phyloP scores from a whole-genome alignment of 176 grass and related monocot species.

The Cocos nucifera region DNA sequence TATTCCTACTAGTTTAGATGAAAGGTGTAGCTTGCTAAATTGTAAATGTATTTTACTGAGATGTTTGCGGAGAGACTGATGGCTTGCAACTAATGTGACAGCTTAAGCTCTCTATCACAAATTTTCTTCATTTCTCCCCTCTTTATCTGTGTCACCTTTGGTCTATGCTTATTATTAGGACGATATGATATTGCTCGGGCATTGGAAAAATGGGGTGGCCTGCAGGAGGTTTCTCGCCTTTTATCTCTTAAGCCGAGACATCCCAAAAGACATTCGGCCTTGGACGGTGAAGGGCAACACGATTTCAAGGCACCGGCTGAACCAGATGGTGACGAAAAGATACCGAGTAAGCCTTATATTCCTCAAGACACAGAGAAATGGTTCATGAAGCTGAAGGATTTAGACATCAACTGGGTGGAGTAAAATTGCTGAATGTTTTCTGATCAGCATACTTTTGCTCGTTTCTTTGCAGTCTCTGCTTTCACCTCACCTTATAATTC shows the following conservation, averaged over 20 bases:
- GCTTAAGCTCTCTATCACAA: too few relatives aligned
- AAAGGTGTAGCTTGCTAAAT: too few relatives aligned
- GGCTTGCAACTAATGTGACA: too few relatives aligned
- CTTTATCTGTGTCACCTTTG: not conserved
- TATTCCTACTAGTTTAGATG: too few relatives aligned
- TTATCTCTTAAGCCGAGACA: constrained; percentile 56
- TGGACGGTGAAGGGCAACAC: constrained; percentile 20
- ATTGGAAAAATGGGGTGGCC: constrained; percentile 87
- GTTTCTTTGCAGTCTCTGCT: too few relatives aligned
- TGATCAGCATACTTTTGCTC: too few relatives aligned
- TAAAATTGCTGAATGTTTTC: not conserved
- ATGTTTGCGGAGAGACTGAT: too few relatives aligned
- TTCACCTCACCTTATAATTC: too few relatives aligned
- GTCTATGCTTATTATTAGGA: constrained; percentile 26
- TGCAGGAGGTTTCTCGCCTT: constrained; percentile 83
- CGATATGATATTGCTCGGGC: constrained; percentile 90
- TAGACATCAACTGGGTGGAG: constrained; percentile 68
- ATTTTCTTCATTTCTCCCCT: too few relatives aligned
- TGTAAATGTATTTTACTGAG: too few relatives aligned
- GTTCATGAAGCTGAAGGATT: constrained; percentile 69
- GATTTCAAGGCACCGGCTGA: constrained; percentile 19
- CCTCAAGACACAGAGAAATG: constrained; percentile 43
- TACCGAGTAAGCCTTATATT: constrained; percentile 21
- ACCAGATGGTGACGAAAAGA: constrained; percentile 13
- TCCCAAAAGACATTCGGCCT: constrained; percentile 30